Base-by-base conservation (phyloP, 768 basidiomycete species). In the Boletus reticuloceps region DNA sequence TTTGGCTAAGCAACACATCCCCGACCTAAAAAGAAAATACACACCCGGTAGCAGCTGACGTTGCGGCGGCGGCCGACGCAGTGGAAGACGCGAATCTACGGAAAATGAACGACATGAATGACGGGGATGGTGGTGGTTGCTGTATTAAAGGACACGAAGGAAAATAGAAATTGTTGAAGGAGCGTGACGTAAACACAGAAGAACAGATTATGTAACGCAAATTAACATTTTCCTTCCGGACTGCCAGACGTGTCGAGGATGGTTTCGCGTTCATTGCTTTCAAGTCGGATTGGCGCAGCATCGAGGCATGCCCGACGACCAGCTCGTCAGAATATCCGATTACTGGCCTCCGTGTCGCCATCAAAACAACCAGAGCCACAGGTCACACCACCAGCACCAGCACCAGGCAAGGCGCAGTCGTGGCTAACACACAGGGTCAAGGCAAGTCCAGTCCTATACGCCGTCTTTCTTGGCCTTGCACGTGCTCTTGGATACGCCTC, bases 361-460 rank as follows among this genome's bases (percentile, higher is more conserved):
- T 36, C 59, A 46, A 58, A 53, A n/a, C 55, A 43, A 13, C 39
- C 52, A 17, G 50, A 41, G 25, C 54, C 63, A 4, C 45, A 12
- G 2, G 51, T 9, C 4, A 22, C 48, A 43, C 16, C 61, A 22
- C 29, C 47, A 41, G 9, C n/a, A n/a, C n/a, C n/a, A n/a, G n/a
- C 50, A 6, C 34, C 62, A 0, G 22, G 41, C 38, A 64, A 61
- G 32, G 56, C 66, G 50, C 75, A 76, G 59, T 77, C 70, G 53
- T 86, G 86, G 86, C 69, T 88, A 43, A 82, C 85, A 14, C 74
- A 71, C 25, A 71, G 74, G 62, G 74, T 87, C 48, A 75, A 79
- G 60, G 62, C 74, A 19, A 84, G 81, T 14, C 82, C 84, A 0
- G 55, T 66, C 19, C 73, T 81, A 1, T 75, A 72, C 60, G 69